phyloP scores from a whole-genome alignment of 306 rosid genomes.

The cucumber (Cucumis sativus) region Cucumber_9930_V3 NC_026660.2:6475001-6475500 shows the following conservation, averaged over 20 bases:
- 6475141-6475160: background rate
- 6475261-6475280: background rate
- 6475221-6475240: background rate
- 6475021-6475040: too few relatives aligned
- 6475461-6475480: background rate
- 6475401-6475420: background rate
- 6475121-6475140: too few relatives aligned
- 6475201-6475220: background rate
- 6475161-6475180: background rate
- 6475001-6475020: too few relatives aligned
- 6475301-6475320: background rate
- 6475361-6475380: background rate
- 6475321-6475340: background rate
- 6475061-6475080: too few relatives aligned
- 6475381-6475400: background rate
- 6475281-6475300: background rate
- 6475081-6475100: too few relatives aligned
- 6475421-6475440: background rate
- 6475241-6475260: background rate
- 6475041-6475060: too few relatives aligned
- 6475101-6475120: too few relatives aligned
- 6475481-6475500: background rate
- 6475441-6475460: background rate
- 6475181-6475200: background rate
- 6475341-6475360: background rate